These are phyloP conservation scores for Ogataea polymorpha DNA, from an alignment of 805 yeast species.

Conservation along the genomic window DNA sequence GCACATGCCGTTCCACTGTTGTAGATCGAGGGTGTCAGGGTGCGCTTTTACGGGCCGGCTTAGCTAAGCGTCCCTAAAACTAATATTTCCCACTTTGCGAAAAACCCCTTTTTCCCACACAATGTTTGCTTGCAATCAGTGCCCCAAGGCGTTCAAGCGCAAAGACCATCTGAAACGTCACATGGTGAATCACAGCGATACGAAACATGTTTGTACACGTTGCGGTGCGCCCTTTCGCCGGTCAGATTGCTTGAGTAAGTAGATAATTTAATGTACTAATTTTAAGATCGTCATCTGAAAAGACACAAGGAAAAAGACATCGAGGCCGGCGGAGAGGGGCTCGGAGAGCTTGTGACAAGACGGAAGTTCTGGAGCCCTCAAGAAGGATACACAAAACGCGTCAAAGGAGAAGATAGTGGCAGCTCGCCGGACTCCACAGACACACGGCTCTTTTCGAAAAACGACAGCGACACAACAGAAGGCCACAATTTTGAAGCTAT, in stretches of 20 bases:
- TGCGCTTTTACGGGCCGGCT: neutral
- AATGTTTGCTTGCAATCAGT: slow-evolving; percentile 14
- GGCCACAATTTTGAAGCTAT: neutral
- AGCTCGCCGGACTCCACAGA: slow-evolving; percentile 1
- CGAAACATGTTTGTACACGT: slow-evolving; percentile 8
- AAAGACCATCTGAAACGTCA: slow-evolving; percentile 20
- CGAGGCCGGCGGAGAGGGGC: slow-evolving; percentile 17
- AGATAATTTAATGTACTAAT: neutral
- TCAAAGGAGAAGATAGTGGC: neutral
- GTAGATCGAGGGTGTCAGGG: neutral
- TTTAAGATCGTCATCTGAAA: slow-evolving; percentile 15
- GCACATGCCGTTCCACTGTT: neutral
- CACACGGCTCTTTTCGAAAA: slow-evolving; percentile 7
- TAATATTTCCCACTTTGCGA: neutral
- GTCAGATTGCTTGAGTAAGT: slow-evolving; percentile 15
- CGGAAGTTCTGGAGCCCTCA: slow-evolving; percentile 9
- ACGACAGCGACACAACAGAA: slow-evolving; percentile 3
- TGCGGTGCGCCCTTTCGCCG: slow-evolving; percentile 15
- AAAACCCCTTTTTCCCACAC: neutral
- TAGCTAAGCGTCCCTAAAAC: neutral
- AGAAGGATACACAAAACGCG: slow-evolving; percentile 2
- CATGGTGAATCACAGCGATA: slow-evolving; percentile 14
- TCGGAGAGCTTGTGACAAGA: slow-evolving; percentile 7
- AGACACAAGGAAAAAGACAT: slow-evolving; percentile 17
- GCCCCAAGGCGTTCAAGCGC: slow-evolving; percentile 17